A percentile compares a stretch with the other conserved stretches of the same genome.
These are phyloP conservation scores for Ceratocystiopsis brevicomis DNA, from an alignment of 2,329 filamentous ascomycete species.

Conservation along the genomic window DNA sequence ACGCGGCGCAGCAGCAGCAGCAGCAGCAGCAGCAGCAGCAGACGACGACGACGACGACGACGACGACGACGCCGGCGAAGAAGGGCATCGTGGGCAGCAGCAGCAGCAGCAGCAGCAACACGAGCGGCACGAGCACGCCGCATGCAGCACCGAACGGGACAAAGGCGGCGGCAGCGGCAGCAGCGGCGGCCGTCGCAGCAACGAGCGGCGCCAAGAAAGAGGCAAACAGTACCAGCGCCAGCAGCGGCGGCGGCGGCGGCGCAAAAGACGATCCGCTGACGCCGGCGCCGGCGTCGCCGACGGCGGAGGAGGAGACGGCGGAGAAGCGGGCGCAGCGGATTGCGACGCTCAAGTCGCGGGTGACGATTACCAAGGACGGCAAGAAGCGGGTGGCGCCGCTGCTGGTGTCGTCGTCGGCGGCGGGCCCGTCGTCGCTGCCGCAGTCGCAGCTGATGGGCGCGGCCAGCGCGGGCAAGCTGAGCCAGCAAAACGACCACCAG, in stretches of 20 bases:
- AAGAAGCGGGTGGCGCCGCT: conserved; percentile 90
- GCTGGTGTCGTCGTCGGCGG: conserved; percentile 75
- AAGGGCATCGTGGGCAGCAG: too few relatives aligned
- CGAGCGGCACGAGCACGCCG: neutral
- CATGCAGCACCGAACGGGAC: neutral
- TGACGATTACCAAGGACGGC: conserved; percentile 89
- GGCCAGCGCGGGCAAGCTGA: conserved; percentile 42
- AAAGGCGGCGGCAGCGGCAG: neutral
- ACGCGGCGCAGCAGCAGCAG: conserved; percentile 32
- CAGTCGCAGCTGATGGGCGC: conserved; percentile 67
- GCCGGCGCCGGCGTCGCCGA: neutral
- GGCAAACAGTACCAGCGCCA: neutral
- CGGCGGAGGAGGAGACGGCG: conserved; percentile 25
- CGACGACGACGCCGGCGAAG: conserved; percentile 19
- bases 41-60: conserved; percentile 11
- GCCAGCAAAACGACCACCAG: conserved; percentile 37
- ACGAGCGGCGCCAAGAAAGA: conserved; percentile 14
- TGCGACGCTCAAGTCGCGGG: conserved; percentile 60
- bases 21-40: conserved; percentile 22
- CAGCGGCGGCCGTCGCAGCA: conserved; percentile 20
- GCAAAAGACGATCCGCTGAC: conserved; percentile 6
- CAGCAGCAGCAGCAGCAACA: conserved; percentile 15
- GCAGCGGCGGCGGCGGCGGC: conserved; percentile 4
- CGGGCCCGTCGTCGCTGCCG: conserved; percentile 70
- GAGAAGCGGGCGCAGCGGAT: conserved; percentile 36